phyloP scores from a whole-genome alignment of 2,329 filamentous ascomycete genomes.

The Cylindrodendrum hubeiense region DNA sequence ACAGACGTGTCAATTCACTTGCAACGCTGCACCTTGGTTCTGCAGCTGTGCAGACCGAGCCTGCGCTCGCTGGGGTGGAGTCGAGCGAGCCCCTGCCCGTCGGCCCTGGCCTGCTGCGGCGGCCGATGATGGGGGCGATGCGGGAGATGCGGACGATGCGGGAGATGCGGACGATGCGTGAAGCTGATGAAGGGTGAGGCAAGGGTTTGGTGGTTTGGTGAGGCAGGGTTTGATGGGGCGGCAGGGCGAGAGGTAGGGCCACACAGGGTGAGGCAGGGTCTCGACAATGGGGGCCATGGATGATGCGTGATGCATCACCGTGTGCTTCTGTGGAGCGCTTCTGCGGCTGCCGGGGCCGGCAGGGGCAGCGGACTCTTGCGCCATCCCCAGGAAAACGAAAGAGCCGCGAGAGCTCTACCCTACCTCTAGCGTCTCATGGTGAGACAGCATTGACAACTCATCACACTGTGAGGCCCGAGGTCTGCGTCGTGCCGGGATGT shows the following conservation, averaged over 20 bases:
- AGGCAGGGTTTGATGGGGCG: no score
- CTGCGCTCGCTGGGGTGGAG: background rate
- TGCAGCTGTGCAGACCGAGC: background rate
- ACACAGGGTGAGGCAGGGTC: background rate
- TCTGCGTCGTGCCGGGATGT: constrained; percentile 24
- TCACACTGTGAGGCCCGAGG: constrained; percentile 33
- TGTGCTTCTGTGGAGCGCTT: background rate
- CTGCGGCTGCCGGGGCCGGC: background rate
- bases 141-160: background rate
- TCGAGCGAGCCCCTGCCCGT: background rate
- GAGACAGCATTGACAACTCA: constrained; percentile 43
- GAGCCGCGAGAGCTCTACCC: constrained; percentile 26
- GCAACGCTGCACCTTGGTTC: background rate
- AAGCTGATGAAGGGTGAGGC: no score
- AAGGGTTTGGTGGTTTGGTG: no score
- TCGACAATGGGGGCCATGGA: background rate
- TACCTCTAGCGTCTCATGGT: constrained; percentile 35
- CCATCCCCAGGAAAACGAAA: constrained; percentile 30
- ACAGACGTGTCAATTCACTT: constrained; percentile 22
- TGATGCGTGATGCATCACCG: background rate
- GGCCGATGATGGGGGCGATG: constrained; percentile 1
- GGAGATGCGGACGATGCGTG: no score
- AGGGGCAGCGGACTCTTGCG: constrained; percentile 2
- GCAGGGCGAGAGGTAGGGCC: no score
- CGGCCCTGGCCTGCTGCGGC: background rate